Percentiles rank a stretch among this genome's conserved stretches.
Conservation (phyloP, 2,329 filamentous ascomycete species). For the Phoma sp. region DNA sequence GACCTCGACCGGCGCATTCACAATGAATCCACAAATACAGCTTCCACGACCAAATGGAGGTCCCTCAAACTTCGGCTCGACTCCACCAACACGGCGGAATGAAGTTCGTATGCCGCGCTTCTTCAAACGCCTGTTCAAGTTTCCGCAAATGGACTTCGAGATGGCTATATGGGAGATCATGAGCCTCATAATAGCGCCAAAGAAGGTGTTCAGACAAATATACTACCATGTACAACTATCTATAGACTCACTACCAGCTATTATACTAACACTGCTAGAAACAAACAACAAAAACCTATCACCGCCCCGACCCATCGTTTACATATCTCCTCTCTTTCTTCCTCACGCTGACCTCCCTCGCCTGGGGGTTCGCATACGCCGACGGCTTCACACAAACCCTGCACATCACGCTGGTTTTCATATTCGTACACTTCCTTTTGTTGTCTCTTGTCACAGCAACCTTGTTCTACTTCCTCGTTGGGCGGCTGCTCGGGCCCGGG, state of each 20-base stretch:
- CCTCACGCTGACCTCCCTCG: slow-evolving; percentile 59
- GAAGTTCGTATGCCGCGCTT: slow-evolving; percentile 70
- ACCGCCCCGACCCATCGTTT: slow-evolving; percentile 73
- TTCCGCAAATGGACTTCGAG: slow-evolving; percentile 77
- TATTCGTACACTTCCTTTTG: slow-evolving; percentile 67
- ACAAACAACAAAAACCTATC: slow-evolving; percentile 72
- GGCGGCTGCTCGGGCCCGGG: slow-evolving; percentile 66
- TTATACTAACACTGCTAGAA: slow-evolving; percentile 58
- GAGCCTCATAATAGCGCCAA: slow-evolving; percentile 70
- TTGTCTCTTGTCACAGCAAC: slow-evolving; percentile 67
- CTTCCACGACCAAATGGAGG: slow-evolving; percentile 65
- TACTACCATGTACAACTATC: slow-evolving; percentile 68
- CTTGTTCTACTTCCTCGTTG: slow-evolving; percentile 70
- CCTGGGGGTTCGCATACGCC: slow-evolving; percentile 67
- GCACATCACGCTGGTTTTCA: slow-evolving; percentile 57
- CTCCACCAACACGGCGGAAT: slow-evolving; percentile 56
- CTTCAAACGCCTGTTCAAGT: slow-evolving; percentile 74
- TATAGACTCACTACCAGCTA: background rate
- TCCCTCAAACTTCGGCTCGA: slow-evolving; percentile 61
- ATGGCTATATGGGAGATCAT: slow-evolving; percentile 78
- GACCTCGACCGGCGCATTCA: slow-evolving; percentile 11
- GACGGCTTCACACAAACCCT: slow-evolving; percentile 53
- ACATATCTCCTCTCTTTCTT: slow-evolving; percentile 74
- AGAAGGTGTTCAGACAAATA: slow-evolving; percentile 75
- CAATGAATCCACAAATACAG: slow-evolving; percentile 68